A percentile compares a stretch with the other conserved stretches of the same genome.
Evolutionary conservation across 2,329 filamentous ascomycete genomes (phyloP).

Genomic region (Camillea tinctor): DNA sequence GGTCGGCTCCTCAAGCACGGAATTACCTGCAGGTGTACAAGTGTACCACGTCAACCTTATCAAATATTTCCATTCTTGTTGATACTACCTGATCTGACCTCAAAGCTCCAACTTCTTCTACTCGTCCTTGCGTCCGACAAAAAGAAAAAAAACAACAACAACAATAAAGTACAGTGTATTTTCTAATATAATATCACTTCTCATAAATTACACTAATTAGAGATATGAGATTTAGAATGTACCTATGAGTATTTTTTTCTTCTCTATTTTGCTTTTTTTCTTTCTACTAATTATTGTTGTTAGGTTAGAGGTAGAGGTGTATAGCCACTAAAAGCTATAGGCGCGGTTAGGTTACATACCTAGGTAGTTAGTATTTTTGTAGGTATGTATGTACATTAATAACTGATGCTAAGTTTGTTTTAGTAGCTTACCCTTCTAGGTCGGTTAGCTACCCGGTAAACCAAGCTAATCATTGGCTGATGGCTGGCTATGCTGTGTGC

Average conservation of each 20-base stretch:
- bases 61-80: background rate
- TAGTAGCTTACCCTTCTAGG: background rate
- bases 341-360: no score
- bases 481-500: background rate
- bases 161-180: background rate
- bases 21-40: background rate
- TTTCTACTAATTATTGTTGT: no score
- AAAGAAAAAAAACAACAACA: background rate
- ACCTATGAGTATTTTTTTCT: no score
- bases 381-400: background rate
- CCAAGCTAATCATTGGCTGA: background rate
- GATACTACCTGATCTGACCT: background rate
- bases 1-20: slow-evolving; percentile 1
- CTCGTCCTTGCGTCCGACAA: background rate
- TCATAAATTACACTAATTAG: no score
- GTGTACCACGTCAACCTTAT: background rate
- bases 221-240: no score
- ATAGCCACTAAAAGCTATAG: no score
- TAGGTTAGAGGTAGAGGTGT: no score
- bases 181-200: background rate
- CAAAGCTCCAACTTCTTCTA: background rate
- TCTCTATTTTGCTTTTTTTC: no score
- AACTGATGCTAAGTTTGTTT: background rate
- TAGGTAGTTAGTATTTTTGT: no score
- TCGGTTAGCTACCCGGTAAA: background rate